Evolutionary conservation across 495 filamentous ascomycete species (phyloP), one percentile per base, ranked within the genome.

Genomic region (Lentithecium fluviatile): DNA sequence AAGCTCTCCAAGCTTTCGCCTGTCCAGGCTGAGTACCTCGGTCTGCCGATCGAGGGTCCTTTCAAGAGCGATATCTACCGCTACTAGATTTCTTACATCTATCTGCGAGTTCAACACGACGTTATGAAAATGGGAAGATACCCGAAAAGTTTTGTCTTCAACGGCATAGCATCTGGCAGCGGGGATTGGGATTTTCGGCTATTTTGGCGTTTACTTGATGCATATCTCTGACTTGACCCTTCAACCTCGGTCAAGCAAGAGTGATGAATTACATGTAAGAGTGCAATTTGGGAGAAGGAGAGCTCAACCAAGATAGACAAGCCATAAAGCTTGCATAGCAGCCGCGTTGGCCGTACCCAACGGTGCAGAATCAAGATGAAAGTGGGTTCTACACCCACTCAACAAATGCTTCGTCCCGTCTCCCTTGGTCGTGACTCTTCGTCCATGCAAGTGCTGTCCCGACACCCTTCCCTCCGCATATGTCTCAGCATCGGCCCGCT

Each of bases 11-110:
- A 84, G 74, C 83, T 98, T 71, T 88, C 88, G 67, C 69, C 80
- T 56, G 86, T 88, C 69, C 94, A 98, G 81, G 86, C 90, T 60
- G 94, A 98, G 69, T 98, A 98, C 81, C 86, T 97, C 73, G 84
- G 89, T 70, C 81, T 98, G 57, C 80, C 82, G 23, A 73, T 85
- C 58, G 85, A 88, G 79, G 94, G 94, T 65, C 94, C 94, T 56
- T 98, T 82, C 89, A 98, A 98, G 91, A 81, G 79, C 78, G 94
- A 98, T 42, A 80, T 80, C 60, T 78, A 78, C 69, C 75, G 77
- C 52, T 78, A 80, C 70, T 79, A 78, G 67, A 75, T 65, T 60
- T 59, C 45, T 58, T 52, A 23, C 60, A 58, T 66, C 19, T 46
- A 60, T 53, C 23, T 59, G 23, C 17, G 45, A 51, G 62, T 62